phyloP scores from a whole-genome alignment of 371 early-diverging fungal species.

The Zancudomyces culisetae region DNA sequence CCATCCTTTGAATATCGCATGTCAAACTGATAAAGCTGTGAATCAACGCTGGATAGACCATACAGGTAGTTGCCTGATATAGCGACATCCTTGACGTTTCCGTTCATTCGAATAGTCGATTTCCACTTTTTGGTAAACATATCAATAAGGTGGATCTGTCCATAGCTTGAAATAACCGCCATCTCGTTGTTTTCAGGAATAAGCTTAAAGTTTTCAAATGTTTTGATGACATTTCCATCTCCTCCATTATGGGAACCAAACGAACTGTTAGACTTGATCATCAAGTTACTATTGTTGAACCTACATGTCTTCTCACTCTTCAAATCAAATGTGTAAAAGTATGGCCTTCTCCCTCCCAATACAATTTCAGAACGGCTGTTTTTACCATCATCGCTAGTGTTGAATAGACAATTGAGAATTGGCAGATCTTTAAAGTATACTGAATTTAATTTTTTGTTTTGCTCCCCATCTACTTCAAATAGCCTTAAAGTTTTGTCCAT shows the following conservation, averaged over 20 bases:
- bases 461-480: slow-evolving; percentile 74
- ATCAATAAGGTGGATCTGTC: slow-evolving; percentile 60
- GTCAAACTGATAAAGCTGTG: slow-evolving; percentile 56
- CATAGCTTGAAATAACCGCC: slow-evolving; percentile 56
- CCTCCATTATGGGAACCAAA: too few species aligned
- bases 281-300: slow-evolving; percentile 38
- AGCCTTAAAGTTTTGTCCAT: slow-evolving; percentile 64
- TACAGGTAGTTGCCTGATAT: slow-evolving; percentile 32
- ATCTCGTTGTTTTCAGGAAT: slow-evolving; percentile 39
- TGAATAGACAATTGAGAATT: slow-evolving; percentile 50
- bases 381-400: too few species aligned
- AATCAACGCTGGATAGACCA: slow-evolving; percentile 38
- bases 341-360: slow-evolving; percentile 47
- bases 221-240: slow-evolving; percentile 47
- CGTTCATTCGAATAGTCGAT: slow-evolving; percentile 69
- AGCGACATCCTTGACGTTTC: slow-evolving; percentile 35
- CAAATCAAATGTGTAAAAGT: slow-evolving; percentile 70
- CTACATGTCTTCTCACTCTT: slow-evolving; percentile 50
- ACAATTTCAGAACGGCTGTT: slow-evolving; percentile 53
- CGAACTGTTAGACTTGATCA: too few species aligned
- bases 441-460: slow-evolving; percentile 71
- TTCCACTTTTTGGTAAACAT: slow-evolving; percentile 63
- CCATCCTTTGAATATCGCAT: slow-evolving; percentile 31
- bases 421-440: slow-evolving; percentile 65
- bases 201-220: slow-evolving; percentile 39